Evolutionary conservation across 805 yeast genomes (phyloP), one percentile per base, ranked within the genome.

Genomic region (Wickerhamomyces sydowiorum): DNA sequence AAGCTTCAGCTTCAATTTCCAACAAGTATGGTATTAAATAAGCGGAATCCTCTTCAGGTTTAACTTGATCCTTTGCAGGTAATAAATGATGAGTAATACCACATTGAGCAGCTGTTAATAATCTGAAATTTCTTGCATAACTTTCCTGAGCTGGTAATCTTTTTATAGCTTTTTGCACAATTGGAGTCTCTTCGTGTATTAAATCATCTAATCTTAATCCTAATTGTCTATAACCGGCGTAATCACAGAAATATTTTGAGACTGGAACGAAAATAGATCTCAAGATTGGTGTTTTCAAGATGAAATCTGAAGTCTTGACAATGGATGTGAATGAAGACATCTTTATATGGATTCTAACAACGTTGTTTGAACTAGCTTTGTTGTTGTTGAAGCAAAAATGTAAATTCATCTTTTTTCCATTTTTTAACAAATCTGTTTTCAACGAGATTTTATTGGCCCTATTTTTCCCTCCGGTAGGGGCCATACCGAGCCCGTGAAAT

Each of bases 161-260:
- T 50, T 77, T 67, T 48, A 93, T 70, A 42, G 97, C 98, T 61
- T 80, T 87, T 72, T 88, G 91, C 70, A 84, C 76, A 42, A 79
- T 70, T 57, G 90, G 90, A 64, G 73, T 83, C 72, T 93, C 99
- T 70, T 93, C 99, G 52, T 75, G 67, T 50, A 91, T 64, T 59
- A 91, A 69, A 67, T 93, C 99, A 63, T 91, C 93, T 60, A 84
- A 80, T 69, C 84, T 87, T 58, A 93, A 77, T 42, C 99, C 99
- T 72, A 93, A 67, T 66, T 89, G 79, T 75, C 98, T 86, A 86
- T 93, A 93, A 46, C 98, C 98, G 43, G 96, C 75, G 51, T 76
- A 74, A 52, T 80, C 71, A 53, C 76, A 70, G 69, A 83, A 90
- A 54, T 78, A 70, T 60, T 81, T 77, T 37, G 97, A 85, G 31